Evolutionary conservation across 176 grass and related monocot species (phyloP), one percentile per base, ranked within the genome.

Genomic region (Avena insularis): DNA sequence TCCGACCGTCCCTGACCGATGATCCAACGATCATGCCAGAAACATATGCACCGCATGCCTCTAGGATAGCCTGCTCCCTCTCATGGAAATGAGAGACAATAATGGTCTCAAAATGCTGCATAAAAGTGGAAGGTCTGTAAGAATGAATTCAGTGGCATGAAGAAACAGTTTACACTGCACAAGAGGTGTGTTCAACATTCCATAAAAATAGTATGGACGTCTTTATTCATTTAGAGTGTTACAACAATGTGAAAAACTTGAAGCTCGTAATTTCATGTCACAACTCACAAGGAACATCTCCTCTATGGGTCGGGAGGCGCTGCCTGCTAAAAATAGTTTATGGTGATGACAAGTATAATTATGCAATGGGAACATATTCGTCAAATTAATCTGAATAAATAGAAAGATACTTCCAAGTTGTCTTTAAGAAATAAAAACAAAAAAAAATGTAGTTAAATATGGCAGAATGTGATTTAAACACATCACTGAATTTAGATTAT

Each of bases 21-120:
- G 84, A 91, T 58, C 93, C 93, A 66, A 93, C 89, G 19, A 89
- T 11, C 76, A 55, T n/a, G 35, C 93, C 93, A 47, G 83, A 81
- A 20, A 82, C 62, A 82, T 93, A 95, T 76, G 84, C 78, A 35
- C 35, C 45, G 23, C 89, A 95, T 4, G 91, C 73, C 7, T 87
- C 69, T 9, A 93, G 87, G 64, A 95, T 91, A 23, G n/a, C 76
- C 31, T 0, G 25, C 48, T 86, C 87, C 31, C 80, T 68, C 10
- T 80, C 75, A 5, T 45, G 38, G 79, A 95, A 95, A 78, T 95
- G 93, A 4, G n/a, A 9, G 0, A 50, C 16, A 8, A 89, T 87
- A 40, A 93, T 86, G 66, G 83, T 78, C 77, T 85, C 84, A 87
- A 95, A 95, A 81, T 95, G 81, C 93, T 95, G 79, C 78, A 88